These are phyloP conservation scores for Gossypium thurberi DNA, from an alignment of 345 rosid genomes.

Conservation along the genomic window DNA sequence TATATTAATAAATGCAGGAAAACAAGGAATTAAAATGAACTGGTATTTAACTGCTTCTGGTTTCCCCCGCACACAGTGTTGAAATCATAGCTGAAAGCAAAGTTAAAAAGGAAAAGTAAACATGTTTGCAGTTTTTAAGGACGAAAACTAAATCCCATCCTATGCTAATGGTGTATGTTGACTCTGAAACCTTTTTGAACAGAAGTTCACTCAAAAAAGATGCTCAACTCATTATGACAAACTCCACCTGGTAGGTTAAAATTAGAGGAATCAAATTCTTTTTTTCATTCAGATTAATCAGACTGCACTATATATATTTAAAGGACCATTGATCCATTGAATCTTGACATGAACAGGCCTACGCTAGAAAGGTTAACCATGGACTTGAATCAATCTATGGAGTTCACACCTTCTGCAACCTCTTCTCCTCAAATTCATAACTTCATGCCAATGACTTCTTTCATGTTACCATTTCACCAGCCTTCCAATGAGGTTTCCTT, in stretches of 20 bases:
- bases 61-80: constrained; percentile 4
- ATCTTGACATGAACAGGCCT: neutral
- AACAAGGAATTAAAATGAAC: neutral
- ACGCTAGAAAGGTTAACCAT: neutral
- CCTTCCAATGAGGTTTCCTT: constrained; percentile 4
- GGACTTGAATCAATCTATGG: constrained; percentile 24
- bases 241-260: neutral
- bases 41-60: neutral
- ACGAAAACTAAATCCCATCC: neutral
- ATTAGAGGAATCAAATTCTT: neutral
- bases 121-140: neutral
- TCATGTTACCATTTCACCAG: neutral
- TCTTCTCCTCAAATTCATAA: constrained; percentile 5
- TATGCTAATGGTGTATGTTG: neutral
- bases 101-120: neutral
- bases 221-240: neutral
- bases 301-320: neutral
- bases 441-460: neutral
- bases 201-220: neutral
- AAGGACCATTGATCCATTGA: neutral
- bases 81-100: neutral
- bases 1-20: neutral
- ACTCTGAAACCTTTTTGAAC: neutral
- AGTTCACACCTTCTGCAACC: constrained; percentile 1
- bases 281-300: neutral